Percentiles rank a stretch among this genome's conserved stretches.
Evolutionary conservation across 1,284 basidiomycete genomes (phyloP).

Genomic region (Trametes sp.): DNA sequence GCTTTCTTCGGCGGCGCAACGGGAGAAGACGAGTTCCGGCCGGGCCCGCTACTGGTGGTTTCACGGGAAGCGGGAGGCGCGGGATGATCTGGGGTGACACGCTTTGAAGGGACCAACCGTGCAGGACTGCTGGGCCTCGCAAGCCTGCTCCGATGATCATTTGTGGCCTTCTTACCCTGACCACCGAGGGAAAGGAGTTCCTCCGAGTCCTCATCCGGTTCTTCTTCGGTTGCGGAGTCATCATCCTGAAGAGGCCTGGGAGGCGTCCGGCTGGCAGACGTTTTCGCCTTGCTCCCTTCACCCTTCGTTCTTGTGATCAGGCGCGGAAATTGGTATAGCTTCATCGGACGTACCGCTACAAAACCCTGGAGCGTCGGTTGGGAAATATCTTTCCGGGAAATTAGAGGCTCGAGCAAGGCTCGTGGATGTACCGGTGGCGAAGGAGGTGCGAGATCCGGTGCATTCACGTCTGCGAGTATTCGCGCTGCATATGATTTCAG

Average conservation of each 20-base stretch:
- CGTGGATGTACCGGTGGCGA: conserved; percentile 23
- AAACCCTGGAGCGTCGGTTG: not conserved
- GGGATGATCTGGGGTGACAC: conserved; percentile 27
- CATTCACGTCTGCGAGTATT: conserved; percentile 36
- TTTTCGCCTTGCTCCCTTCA: not conserved
- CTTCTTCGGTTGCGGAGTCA: conserved; percentile 59
- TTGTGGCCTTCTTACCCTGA: conserved; percentile 31
- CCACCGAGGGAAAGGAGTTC: conserved; percentile 9
- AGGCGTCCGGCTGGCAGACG: not conserved
- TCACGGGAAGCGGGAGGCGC: conserved; percentile 17
- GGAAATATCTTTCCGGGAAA: conserved; percentile 16
- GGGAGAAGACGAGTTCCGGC: conserved; percentile 37
- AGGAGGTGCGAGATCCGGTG: conserved; percentile 35
- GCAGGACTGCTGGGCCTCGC: conserved; percentile 17
- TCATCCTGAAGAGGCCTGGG: conserved; percentile 29
- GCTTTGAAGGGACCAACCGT: conserved; percentile 28
- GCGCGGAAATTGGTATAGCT: not conserved
- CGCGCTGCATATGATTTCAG: conserved; percentile 37
- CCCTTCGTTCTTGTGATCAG: conserved; percentile 9
- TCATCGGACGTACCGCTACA: conserved; percentile 11
- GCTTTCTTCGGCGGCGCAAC: conserved; percentile 57
- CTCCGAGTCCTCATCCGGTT: conserved; percentile 39
- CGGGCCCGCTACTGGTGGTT: conserved; percentile 14
- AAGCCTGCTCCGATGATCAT: conserved; percentile 15
- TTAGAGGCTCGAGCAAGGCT: conserved; percentile 19